Evolutionary conservation across 2,329 filamentous ascomycete genomes (phyloP), one percentile per base, ranked within the genome.

Genomic region (Hirsutella rhossiliensis): DNA sequence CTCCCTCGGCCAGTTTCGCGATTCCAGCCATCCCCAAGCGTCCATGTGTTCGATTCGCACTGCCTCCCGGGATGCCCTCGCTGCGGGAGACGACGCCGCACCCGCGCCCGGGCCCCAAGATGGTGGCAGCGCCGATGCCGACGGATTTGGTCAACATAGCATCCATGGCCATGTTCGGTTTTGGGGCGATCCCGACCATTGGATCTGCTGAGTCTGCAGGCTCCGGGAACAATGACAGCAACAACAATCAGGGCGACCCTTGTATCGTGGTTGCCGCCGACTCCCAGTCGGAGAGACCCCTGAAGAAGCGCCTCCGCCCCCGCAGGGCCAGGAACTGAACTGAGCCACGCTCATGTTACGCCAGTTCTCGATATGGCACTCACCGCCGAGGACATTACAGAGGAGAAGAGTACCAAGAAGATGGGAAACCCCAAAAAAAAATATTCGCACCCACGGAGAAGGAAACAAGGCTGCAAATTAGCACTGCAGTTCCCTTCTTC

Each of bases 101-200:
- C 15, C 28, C 45, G 32, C 42, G 47, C 13, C 47, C 47, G 8
- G 46, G 44, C 4, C 45, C 47, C 5, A 36, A 43, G 30, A 51
- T 52, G 50, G 49, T 51, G 40, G 43, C 45, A 8, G 47, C 43
- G 9, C 44, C 43, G 31, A 40, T 46, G 42, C 50, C 46, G 18
- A 9, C 38, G 18, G 19, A 23, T 1, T 23, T 42, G 4, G 6
- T 45, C 38, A 30, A 44, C 17, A 42, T 48, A 7, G 36, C 43
- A 19, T 40, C 42, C 28, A 15, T 50, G 30, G 42, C 39, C 28
- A 42, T 51, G 47, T 49, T 32, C 40, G 50, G 50, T 27, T 52
- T 51, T 30, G 50, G 47, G 9, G 50, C 50, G 23, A 52, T 52
- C 18, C 47, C 48, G 11, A 52, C 48, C 11, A 45, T 51, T 3